Evolutionary conservation across 2,329 filamentous ascomycete genomes (phyloP), one percentile per base, ranked within the genome.

Genomic region (Neopestalotiopsis sp.): DNA sequence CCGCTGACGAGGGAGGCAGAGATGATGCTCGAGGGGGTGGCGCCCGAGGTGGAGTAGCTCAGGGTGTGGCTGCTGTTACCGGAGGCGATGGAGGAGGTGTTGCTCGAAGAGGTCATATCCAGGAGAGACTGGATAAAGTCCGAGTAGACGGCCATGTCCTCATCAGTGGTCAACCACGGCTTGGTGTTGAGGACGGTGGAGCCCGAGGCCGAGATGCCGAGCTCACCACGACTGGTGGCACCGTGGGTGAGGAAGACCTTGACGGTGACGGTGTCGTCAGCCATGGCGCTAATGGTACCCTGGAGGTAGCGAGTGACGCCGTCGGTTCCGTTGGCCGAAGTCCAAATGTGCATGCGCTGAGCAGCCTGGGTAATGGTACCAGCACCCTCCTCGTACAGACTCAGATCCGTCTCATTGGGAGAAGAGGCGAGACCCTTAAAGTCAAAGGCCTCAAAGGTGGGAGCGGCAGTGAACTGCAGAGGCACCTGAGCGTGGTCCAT

Each of bases 281-380:
- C 28, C 61, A 64, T 64, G 38, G 61, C 34, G 17, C 61, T 64
- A n/a, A 64, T 38, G 40, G 61, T 64, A 13, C 61, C 61, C 40
- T 64, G 53, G 42, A 66, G 64, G 64, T 66, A 66, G 64, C 45
- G 64, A n/a, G 64, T 57, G 5, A 42, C 42, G n/a, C 64, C 53
- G 12, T 64, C 61, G 20, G 61, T 64, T n/a, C 61, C 61, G n/a
- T 66, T 66, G 32, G 34, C 24, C 9, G 64, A 66, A 0, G 53
- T 66, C 64, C 53, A 66, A 24, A 66, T 12, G 64, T 66, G 64
- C 45, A 66, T 66, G 17, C 64, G 64, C 42, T 66, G 64, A 20
- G 64, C 64, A 12, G 64, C 64, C 20, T 58, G 61, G 12, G 64
- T 66, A 14, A 66, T 56, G 28, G 64, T 66, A 20, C 64, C 53